Percentiles rank a stretch among this genome's conserved stretches.
These are phyloP conservation scores for Cochlearia excelsa DNA, from an alignment of 345 rosid genomes.

Conservation along the genomic window DNA sequence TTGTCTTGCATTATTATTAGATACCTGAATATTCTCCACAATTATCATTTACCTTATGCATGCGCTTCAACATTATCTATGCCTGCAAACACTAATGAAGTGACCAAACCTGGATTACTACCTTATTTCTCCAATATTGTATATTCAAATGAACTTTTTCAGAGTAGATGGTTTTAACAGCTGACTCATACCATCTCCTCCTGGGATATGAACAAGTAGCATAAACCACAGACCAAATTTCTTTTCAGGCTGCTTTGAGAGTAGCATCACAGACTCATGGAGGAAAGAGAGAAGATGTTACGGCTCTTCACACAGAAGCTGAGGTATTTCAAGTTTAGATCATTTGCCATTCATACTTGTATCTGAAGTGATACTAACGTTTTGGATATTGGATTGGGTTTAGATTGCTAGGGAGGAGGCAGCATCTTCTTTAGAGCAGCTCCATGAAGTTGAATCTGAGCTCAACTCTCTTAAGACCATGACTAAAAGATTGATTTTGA, in stretches of 20 bases:
- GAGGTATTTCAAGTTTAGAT: conserved; percentile 52
- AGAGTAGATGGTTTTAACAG: conserved; percentile 12
- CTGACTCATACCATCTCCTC: conserved; percentile 7
- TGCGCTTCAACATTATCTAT: neutral
- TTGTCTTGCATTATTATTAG: neutral
- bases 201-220: conserved; percentile 19
- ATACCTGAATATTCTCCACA: neutral
- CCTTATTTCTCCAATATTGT: conserved; percentile 11
- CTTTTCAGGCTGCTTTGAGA: conserved; percentile 67
- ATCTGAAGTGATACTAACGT: conserved; percentile 13
- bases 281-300: conserved; percentile 46
- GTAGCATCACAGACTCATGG: conserved; percentile 54
- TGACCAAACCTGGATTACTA: conserved; percentile 5
- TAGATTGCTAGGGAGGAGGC: conserved; percentile 77
- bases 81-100: conserved; percentile 3
- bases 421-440: conserved; percentile 59
- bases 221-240: conserved; percentile 23
- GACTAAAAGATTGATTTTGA: conserved; percentile 70
- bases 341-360: conserved; percentile 23
- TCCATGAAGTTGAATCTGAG: conserved; percentile 62
- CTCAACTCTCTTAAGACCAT: conserved; percentile 52
- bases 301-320: conserved; percentile 62
- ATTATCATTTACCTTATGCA: neutral
- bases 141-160: conserved; percentile 6
- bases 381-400: conserved; percentile 20